These are phyloP conservation scores for Microsporum canis DNA, from an alignment of 2,329 filamentous ascomycete genomes.

Conservation along the genomic window DNA sequence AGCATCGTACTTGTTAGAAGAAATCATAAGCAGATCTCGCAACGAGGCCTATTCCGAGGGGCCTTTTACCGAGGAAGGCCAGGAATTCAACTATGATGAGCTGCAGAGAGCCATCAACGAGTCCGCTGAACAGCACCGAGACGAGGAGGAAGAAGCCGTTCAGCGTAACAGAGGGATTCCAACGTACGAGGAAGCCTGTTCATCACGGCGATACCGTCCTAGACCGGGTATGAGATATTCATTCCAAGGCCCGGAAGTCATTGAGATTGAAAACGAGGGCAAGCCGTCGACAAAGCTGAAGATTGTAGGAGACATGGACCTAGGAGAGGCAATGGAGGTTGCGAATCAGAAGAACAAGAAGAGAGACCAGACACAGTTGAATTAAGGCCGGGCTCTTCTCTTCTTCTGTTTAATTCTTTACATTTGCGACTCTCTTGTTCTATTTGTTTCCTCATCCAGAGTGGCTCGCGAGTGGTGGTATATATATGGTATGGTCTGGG, in stretches of 20 bases:
- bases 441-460: background rate
- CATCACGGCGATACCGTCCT: slow-evolving; percentile 8
- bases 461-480: background rate
- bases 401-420: background rate
- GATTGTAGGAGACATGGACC: slow-evolving; percentile 17
- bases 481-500: background rate
- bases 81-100: slow-evolving; percentile 9
- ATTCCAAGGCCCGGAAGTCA: slow-evolving; percentile 13
- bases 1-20: slow-evolving; percentile 9
- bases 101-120: slow-evolving; percentile 15
- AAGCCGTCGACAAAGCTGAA: slow-evolving; percentile 4
- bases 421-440: background rate
- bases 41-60: slow-evolving; percentile 9
- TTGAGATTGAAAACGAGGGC: background rate
- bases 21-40: slow-evolving; percentile 10
- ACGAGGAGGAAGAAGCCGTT: slow-evolving; percentile 15
- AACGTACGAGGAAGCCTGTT: slow-evolving; percentile 15
- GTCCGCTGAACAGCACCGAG: slow-evolving; percentile 12
- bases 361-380: background rate
- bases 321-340: slow-evolving; percentile 14
- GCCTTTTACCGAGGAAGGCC: background rate
- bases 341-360: slow-evolving; percentile 9
- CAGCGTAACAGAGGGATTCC: slow-evolving; percentile 13
- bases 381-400: background rate
- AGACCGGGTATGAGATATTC: slow-evolving; percentile 12